A percentile compares a stretch with the other conserved stretches of the same genome.
Conservation (phyloP, 1,139 yeast genomes). For the Candida sp. region DNA sequence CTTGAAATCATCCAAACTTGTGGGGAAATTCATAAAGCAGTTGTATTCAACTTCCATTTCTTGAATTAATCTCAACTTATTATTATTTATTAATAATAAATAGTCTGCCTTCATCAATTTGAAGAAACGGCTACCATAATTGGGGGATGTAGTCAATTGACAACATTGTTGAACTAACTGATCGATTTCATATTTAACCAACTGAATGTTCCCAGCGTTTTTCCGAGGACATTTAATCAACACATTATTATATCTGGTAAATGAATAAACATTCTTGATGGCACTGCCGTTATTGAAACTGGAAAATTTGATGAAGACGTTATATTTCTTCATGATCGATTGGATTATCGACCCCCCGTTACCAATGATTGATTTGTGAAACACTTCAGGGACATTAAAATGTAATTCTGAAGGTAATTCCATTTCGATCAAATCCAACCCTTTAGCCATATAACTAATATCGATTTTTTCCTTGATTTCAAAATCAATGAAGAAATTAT, state of each 20-base stretch:
- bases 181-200: slow-evolving; percentile 64
- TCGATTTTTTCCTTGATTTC: slow-evolving; percentile 36
- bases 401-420: slow-evolving; percentile 84
- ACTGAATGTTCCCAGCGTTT: slow-evolving; percentile 64
- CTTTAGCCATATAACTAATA: slow-evolving; percentile 45
- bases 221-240: slow-evolving; percentile 88
- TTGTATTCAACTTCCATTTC: slow-evolving; percentile 64
- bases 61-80: slow-evolving; percentile 36
- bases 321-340: slow-evolving; percentile 87
- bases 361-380: slow-evolving; percentile 93
- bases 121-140: slow-evolving; percentile 43
- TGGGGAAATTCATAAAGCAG: slow-evolving; percentile 67
- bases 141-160: slow-evolving; percentile 23
- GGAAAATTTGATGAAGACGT: slow-evolving; percentile 89
- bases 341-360: slow-evolving; percentile 92
- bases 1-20: slow-evolving; percentile 27
- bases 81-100: slow-evolving; percentile 43
- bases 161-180: slow-evolving; percentile 46
- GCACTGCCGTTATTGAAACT: slow-evolving; percentile 53
- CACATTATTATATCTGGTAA: slow-evolving; percentile 72
- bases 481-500: slow-evolving; percentile 62
- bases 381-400: slow-evolving; percentile 89
- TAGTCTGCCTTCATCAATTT: slow-evolving; percentile 59
- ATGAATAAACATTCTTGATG: slow-evolving; percentile 35
- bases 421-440: slow-evolving; percentile 65